These are phyloP conservation scores for Kodamaea arcana DNA, from an alignment of 1,139 yeast species.

Conservation along the genomic window DNA sequence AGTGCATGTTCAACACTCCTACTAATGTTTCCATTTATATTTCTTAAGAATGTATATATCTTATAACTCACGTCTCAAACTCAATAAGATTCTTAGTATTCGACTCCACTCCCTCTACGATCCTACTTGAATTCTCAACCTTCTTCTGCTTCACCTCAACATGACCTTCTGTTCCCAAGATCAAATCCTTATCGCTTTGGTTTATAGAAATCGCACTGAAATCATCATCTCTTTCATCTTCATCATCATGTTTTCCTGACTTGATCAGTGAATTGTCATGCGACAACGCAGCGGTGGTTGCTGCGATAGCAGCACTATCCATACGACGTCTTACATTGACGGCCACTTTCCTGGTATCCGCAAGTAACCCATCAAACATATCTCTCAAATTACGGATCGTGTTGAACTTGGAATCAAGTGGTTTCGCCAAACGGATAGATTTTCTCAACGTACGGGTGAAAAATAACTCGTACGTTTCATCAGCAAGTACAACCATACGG, in stretches of 20 bases:
- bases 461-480: slow-evolving; percentile 84
- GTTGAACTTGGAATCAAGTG: slow-evolving; percentile 41
- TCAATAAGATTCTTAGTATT: slow-evolving; percentile 15
- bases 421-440: slow-evolving; percentile 65
- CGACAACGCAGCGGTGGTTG: slow-evolving; percentile 9
- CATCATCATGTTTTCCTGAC: slow-evolving; percentile 31
- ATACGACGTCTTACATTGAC: slow-evolving; percentile 81
- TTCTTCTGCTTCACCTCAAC: slow-evolving; percentile 35
- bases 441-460: slow-evolving; percentile 64
- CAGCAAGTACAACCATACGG: slow-evolving; percentile 91
- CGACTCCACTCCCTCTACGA: neutral
- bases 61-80: slow-evolving; percentile 16
- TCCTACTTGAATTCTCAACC: slow-evolving; percentile 14
- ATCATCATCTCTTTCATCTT: slow-evolving; percentile 47
- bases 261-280: slow-evolving; percentile 24
- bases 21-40: slow-evolving; percentile 2
- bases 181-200: slow-evolving; percentile 44
- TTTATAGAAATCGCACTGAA: slow-evolving; percentile 44
- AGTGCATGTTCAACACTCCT: no score
- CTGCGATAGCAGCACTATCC: slow-evolving; percentile 55
- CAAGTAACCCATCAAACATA: slow-evolving; percentile 86
- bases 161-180: slow-evolving; percentile 46
- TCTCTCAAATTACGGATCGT: slow-evolving; percentile 68
- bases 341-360: slow-evolving; percentile 90
- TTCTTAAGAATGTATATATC: no score